Evolutionary conservation across 805 yeast genomes (phyloP).

Genomic region (Groenewaldozyma salmanticensis): DNA sequence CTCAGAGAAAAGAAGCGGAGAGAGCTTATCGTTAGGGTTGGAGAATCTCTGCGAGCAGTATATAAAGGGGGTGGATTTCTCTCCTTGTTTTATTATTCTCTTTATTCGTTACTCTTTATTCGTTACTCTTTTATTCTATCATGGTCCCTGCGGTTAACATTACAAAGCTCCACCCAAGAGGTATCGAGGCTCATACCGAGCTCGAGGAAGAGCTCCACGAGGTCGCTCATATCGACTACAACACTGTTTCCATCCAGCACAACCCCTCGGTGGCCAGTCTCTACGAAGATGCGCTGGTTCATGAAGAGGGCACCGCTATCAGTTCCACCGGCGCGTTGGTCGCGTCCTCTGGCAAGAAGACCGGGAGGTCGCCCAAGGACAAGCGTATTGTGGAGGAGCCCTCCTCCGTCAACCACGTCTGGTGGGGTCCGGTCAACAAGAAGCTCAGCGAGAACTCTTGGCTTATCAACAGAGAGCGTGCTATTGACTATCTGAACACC

Average conservation of each 20-base stretch:
- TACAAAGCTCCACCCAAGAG: conserved; percentile 34
- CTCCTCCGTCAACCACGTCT: conserved; percentile 69
- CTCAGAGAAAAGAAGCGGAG: no score
- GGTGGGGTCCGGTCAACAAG: conserved; percentile 99
- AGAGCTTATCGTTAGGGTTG: no score
- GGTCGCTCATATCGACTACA: conserved; percentile 34
- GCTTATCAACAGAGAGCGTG: conserved; percentile 93
- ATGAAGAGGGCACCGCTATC: conserved; percentile 84
- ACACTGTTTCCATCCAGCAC: conserved; percentile 42
- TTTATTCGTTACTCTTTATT: not conserved
- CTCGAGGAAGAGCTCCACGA: conserved; percentile 32
- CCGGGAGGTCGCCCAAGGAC: conserved; percentile 98
- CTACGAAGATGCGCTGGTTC: conserved; percentile 82
- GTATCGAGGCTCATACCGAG: conserved; percentile 33
- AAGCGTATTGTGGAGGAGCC: conserved; percentile 95
- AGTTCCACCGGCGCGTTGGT: conserved; percentile 89
- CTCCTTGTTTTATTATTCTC: not conserved
- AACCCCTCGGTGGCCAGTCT: conserved; percentile 88
- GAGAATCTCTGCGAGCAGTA: no score
- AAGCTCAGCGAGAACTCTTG: conserved; percentile 90
- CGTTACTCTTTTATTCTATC: conserved; percentile 1
- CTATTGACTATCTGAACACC: conserved; percentile 92
- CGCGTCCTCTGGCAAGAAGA: conserved; percentile 91
- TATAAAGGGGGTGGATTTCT: conserved; percentile 1
- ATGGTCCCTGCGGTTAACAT: conserved; percentile 31